Evolutionary conservation across 805 yeast species (phyloP), one percentile per base, ranked within the genome.

Genomic region (Cyberlindnera maclurae): DNA sequence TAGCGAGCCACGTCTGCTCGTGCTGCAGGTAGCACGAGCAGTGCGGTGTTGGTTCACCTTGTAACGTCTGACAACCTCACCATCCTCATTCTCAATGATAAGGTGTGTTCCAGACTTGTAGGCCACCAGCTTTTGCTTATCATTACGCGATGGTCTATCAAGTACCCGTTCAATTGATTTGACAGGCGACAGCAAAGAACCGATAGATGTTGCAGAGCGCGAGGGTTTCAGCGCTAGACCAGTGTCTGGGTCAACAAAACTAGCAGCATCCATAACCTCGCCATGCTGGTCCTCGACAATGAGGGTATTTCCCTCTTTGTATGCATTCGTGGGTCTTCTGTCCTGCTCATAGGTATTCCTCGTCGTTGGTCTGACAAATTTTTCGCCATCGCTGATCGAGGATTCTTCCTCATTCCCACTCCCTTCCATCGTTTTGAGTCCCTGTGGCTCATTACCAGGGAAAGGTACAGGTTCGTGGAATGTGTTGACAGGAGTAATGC

Each of bases 81-180:
- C 98, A 11, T 89, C 95, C 33, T 76, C 85, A 52, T 88, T 84
- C 59, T 90, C 98, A 41, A 93, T 81, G 42, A 87, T 70, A 39
- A 93, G 73, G 42, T 78, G 68, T 51, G 86, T 79, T 54, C 81
- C 93, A 30, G 85, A 68, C 59, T 82, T 83, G 59, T 79, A 90
- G 1, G 96, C 97, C 60, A 65, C 76, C 49, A 59, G 64, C 40
- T 60, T 61, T 24, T 36, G 37, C 40, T 40, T 40, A 6, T 40
- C 40, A 15, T 16, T n/a, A 20, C 8, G 24, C 3, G 38, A 15
- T 6, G 33, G 8, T 12, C 31, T 13, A 6, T 16, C 29, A 4
- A 22, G 42, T 13, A 40, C 2, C 15, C 16, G 12, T 18, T 29
- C 33, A 8, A 27, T 16, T 2, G 43, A 18, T 31, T 40, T 42